Conservation (phyloP, 495 filamentous ascomycete genomes). For the Penicillium goetzii region DNA sequence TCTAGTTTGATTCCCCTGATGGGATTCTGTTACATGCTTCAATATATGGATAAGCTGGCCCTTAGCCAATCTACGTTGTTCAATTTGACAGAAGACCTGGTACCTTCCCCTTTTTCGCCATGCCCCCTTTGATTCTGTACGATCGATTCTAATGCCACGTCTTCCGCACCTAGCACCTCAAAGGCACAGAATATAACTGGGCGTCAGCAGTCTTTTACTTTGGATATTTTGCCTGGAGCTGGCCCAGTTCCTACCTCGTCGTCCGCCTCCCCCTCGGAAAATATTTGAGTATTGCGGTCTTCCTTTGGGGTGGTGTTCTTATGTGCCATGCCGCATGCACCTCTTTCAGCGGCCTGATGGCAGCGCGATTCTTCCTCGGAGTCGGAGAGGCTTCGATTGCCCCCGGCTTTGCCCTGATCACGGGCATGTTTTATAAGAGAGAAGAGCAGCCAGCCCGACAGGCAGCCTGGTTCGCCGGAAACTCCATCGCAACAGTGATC, state of each 20-base stretch:
- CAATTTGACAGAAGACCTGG: slow-evolving; percentile 28
- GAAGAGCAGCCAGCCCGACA: slow-evolving; percentile 59
- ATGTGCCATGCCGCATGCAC: slow-evolving; percentile 51
- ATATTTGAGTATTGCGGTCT: slow-evolving; percentile 43
- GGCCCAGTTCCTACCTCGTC: slow-evolving; percentile 54
- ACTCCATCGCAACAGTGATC: slow-evolving; percentile 53
- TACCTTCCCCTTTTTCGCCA: not conserved
- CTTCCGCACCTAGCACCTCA: slow-evolving; percentile 28
- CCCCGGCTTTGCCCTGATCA: slow-evolving; percentile 61
- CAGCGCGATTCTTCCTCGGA: slow-evolving; percentile 57
- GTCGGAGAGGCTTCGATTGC: slow-evolving; percentile 59
- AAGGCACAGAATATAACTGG: slow-evolving; percentile 54
- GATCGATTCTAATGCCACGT: not conserved
- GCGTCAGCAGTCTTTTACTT: slow-evolving; percentile 53
- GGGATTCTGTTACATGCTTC: slow-evolving; percentile 52
- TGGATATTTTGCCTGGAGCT: slow-evolving; percentile 55
- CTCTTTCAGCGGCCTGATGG: slow-evolving; percentile 52
- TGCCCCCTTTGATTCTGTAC: too few relatives aligned
- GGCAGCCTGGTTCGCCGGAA: slow-evolving; percentile 57
- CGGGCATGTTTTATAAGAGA: slow-evolving; percentile 59
- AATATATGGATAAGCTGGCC: slow-evolving; percentile 63
- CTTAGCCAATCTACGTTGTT: slow-evolving; percentile 58
- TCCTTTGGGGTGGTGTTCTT: slow-evolving; percentile 37
- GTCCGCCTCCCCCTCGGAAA: slow-evolving; percentile 57
- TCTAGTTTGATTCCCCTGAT: slow-evolving; percentile 47